A percentile compares a stretch with the other conserved stretches of the same genome.
These are phyloP conservation scores for Yamadazyma olivae DNA, from an alignment of 805 yeast genomes.

Conservation along the genomic window DNA sequence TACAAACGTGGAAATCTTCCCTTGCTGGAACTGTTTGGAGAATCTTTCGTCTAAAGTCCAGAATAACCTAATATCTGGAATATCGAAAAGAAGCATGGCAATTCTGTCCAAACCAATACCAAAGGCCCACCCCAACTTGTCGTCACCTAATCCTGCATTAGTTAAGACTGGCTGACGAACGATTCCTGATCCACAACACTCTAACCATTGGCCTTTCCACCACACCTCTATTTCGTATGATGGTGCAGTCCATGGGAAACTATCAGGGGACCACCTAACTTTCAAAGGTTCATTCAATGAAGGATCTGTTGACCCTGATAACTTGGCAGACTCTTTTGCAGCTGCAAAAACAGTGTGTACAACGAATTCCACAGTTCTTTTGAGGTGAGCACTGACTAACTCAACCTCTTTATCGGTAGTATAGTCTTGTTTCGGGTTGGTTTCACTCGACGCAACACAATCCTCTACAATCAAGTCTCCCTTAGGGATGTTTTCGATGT, in stretches of 20 bases:
- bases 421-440: constrained; percentile 78
- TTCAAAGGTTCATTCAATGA: constrained; percentile 71
- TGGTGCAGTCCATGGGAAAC: constrained; percentile 98
- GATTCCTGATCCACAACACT: constrained; percentile 94
- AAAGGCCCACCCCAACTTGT: constrained; percentile 92
- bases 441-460: constrained; percentile 35
- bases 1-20: constrained; percentile 65
- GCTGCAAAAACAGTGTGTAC: constrained; percentile 79
- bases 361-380: constrained; percentile 78
- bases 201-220: constrained; percentile 99
- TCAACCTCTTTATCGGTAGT: constrained; percentile 70
- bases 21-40: constrained; percentile 62
- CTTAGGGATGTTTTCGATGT: constrained; percentile 62
- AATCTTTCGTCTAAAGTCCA: constrained; percentile 88
- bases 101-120: constrained; percentile 93
- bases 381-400: constrained; percentile 72
- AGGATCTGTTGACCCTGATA: constrained; percentile 55
- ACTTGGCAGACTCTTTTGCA: constrained; percentile 59
- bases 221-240: constrained; percentile 98
- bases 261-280: constrained; percentile 92
- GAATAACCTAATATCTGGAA: constrained; percentile 91
- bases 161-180: constrained; percentile 75
- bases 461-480: constrained; percentile 78
- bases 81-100: constrained; percentile 92
- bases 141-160: constrained; percentile 60